These are phyloP conservation scores for Brassica rapa DNA, from an alignment of 345 rosid genomes.

Conservation along the genomic window DNA sequence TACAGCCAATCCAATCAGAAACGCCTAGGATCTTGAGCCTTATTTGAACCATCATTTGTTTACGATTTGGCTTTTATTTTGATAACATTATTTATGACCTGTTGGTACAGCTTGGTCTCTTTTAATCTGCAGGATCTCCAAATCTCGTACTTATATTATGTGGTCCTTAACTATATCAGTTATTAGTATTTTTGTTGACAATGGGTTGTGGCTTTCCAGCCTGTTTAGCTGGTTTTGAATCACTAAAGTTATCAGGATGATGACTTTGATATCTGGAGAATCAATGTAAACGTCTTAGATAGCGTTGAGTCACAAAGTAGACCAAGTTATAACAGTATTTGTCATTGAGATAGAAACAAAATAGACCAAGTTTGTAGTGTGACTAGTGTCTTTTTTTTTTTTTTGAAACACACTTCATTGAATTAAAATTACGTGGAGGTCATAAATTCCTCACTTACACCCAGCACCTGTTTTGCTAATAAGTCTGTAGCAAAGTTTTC, in stretches of 20 bases:
- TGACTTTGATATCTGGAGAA: slow-evolving; percentile 9
- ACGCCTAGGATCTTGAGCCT: slow-evolving; percentile 21
- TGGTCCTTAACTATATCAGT: slow-evolving; percentile 13
- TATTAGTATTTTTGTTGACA: slow-evolving; percentile 4
- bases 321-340: too few species aligned
- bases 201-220: neutral
- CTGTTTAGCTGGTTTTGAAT: slow-evolving; percentile 6
- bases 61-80: slow-evolving; percentile 4
- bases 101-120: neutral
- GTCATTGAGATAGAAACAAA: too few species aligned
- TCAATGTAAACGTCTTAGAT: slow-evolving; percentile 3
- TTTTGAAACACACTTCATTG: too few species aligned
- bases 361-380: too few species aligned
- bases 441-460: too few species aligned
- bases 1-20: slow-evolving; percentile 23
- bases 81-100: neutral
- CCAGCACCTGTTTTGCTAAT: too few species aligned
- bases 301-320: neutral
- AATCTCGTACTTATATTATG: slow-evolving; percentile 20
- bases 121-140: slow-evolving; percentile 24
- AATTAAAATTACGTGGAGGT: too few species aligned
- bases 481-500: too few species aligned
- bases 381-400: too few species aligned
- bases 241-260: slow-evolving; percentile 8
- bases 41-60: slow-evolving; percentile 18